Conservation (phyloP, 306 rosid genomes). For the Malus asiatica region DNA sequence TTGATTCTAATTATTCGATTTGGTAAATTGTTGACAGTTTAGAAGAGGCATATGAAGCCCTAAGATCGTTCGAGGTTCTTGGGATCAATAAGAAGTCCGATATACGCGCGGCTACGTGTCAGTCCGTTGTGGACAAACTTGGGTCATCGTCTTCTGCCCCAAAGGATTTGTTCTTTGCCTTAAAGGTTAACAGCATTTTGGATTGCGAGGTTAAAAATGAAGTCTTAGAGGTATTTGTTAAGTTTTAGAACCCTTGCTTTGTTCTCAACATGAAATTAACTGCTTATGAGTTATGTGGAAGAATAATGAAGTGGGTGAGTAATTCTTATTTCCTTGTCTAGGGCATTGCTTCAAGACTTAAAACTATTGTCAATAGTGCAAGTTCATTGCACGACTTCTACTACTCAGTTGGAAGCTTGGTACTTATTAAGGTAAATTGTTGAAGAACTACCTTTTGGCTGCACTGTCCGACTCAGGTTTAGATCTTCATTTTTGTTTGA, state of each 20-base stretch:
- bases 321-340: conserved; percentile 28
- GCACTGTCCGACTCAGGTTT: not conserved
- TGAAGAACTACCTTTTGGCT: not conserved
- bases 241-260: conserved; percentile 3
- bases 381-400: conserved; percentile 65
- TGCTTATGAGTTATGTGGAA: conserved; percentile 1
- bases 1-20: conserved; percentile 1
- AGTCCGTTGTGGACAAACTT: conserved; percentile 53
- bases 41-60: conserved; percentile 72
- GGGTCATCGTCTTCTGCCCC: conserved; percentile 38
- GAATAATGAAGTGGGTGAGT: conserved; percentile 12
- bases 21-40: conserved; percentile 43
- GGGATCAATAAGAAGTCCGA: conserved; percentile 50
- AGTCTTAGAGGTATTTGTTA: conserved; percentile 46
- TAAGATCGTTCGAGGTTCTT: conserved; percentile 70
- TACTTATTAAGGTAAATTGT: conserved; percentile 61
- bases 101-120: conserved; percentile 42
- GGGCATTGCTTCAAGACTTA: conserved; percentile 56
- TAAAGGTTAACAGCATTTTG: conserved; percentile 57
- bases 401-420: conserved; percentile 69
- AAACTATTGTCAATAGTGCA: conserved; percentile 51
- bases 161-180: conserved; percentile 70
- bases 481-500: not conserved
- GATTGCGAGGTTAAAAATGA: conserved; percentile 53
- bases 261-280: conserved; percentile 11